Evolutionary conservation across 495 filamentous ascomycete genomes (phyloP).

Genomic region (Neurospora sp.): DNA sequence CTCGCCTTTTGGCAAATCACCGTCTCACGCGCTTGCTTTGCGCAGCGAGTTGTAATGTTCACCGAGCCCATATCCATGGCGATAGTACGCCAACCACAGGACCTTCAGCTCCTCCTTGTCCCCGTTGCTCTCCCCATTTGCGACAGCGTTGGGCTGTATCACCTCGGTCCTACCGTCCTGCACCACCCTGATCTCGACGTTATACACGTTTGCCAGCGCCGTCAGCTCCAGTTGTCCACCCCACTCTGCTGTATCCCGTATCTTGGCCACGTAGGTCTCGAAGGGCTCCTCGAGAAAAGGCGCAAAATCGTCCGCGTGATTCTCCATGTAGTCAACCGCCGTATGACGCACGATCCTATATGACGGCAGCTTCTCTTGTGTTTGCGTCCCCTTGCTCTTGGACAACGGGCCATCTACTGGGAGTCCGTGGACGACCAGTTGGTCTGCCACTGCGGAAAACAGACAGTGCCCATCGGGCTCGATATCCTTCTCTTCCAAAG

Average conservation of each 20-base stretch:
- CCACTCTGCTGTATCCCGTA: slow-evolving; percentile 90
- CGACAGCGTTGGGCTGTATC: slow-evolving; percentile 44
- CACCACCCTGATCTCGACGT: slow-evolving; percentile 73
- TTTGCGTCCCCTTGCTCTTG: slow-evolving; percentile 8
- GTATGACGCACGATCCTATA: slow-evolving; percentile 45
- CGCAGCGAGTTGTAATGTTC: slow-evolving; percentile 94
- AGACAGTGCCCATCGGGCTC: slow-evolving; percentile 90
- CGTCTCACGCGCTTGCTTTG: slow-evolving; percentile 26
- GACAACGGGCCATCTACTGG: slow-evolving; percentile 12
- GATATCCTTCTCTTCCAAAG: slow-evolving; percentile 67
- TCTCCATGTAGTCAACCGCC: slow-evolving; percentile 48
- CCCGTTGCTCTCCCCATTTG: slow-evolving; percentile 9
- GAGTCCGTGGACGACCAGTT: slow-evolving; percentile 45
- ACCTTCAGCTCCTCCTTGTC: slow-evolving; percentile 23
- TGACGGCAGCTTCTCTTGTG: slow-evolving; percentile 13
- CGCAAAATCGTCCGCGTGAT: slow-evolving; percentile 44
- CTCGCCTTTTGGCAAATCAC: not conserved
- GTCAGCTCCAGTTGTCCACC: slow-evolving; percentile 84
- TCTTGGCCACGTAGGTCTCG: slow-evolving; percentile 60
- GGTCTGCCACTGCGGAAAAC: slow-evolving; percentile 87
- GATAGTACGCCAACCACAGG: slow-evolving; percentile 92
- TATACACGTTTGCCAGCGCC: slow-evolving; percentile 75
- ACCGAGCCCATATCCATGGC: slow-evolving; percentile 82
- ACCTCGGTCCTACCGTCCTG: slow-evolving; percentile 75
- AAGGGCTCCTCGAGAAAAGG: slow-evolving; percentile 73